Base-by-base conservation (phyloP, 139 green algal genomes). In the Marvania coccoides region DNA sequence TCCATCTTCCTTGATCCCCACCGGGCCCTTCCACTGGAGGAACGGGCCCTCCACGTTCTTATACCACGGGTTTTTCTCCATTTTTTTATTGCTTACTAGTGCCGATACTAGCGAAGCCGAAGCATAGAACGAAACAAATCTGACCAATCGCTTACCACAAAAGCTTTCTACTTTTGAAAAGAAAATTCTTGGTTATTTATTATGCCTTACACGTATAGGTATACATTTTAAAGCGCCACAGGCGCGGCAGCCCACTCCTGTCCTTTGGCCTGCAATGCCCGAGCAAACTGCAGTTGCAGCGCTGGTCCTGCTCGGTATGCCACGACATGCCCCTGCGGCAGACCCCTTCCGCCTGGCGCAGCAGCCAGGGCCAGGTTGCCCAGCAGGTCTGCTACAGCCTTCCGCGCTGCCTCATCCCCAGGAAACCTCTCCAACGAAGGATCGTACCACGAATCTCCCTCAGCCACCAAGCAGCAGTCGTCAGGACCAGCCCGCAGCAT, bases 1-100 rank as follows among this genome's bases (percentile, higher is more conserved):
- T 7, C 91, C 91, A 36, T 96, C 91, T 19, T 76, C 56, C 64
- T 97, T 97, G 37, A 90, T 76, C 23, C 91, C 91, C 6, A 87
- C 63, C 0, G 88, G 87, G 1, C 88, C 90, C 19, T 81, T 35
- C 83, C 79, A 91, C 6, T 66, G 64, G 2, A 80, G 80, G 61
- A 93, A 90, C 9, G 86, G 84, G 10, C 85, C 87, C 23, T 78
- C 40, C 0, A 96, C 75, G 59, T 79, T 82, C 56, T 78, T 82
- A 63, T 80, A 94, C 88, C 88, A 96, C 6, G 89, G 89, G 51
- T 93, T 86, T 24, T 74, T 81, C 69, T 91, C 85, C 73, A 92
- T 89, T 5, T 48, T 64, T 61, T 9, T 34, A 19, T 53, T 61
- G 15, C 29, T 57, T 2, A 57, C 29, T 57, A 57, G n/a, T n/a